A percentile compares a stretch with the other conserved stretches of the same genome.
phyloP scores from a whole-genome alignment of 495 filamentous ascomycete species.

The Penicillium psychrofluorescens region DNA sequence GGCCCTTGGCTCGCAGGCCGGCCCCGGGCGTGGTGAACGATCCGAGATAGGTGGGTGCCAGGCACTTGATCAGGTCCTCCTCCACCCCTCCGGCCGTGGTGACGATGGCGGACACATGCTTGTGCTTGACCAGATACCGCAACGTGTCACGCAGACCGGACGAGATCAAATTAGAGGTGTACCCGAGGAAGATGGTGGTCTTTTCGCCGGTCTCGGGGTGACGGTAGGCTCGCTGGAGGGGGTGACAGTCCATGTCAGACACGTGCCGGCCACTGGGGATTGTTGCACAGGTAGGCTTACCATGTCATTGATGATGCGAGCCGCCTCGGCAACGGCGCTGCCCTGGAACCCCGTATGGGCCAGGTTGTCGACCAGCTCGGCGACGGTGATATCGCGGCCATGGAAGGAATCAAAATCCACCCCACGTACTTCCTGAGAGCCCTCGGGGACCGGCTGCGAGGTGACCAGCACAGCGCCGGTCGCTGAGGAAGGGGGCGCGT shows the following conservation, averaged over 20 bases:
- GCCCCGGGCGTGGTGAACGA: conserved; percentile 70
- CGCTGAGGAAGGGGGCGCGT: conserved; percentile 54
- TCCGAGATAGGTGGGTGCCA: conserved; percentile 87
- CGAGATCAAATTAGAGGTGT: conserved; percentile 94
- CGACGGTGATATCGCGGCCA: conserved; percentile 69
- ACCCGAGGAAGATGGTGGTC: conserved; percentile 93
- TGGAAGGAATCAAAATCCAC: conserved; percentile 82
- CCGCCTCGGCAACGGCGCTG: conserved; percentile 73
- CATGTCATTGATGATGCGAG: conserved; percentile 91
- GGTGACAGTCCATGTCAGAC: background rate
- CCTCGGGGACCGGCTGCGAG: conserved; percentile 74
- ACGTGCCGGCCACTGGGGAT: no score
- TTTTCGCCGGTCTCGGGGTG: conserved; percentile 64
- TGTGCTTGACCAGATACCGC: conserved; percentile 85
- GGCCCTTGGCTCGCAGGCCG: conserved; percentile 67
- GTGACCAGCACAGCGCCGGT: conserved; percentile 82
- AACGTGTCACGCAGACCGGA: conserved; percentile 88
- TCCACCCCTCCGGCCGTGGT: conserved; percentile 96
- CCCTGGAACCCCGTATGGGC: conserved; percentile 88
- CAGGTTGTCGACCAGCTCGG: conserved; percentile 78
- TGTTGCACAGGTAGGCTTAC: conserved; percentile 34
- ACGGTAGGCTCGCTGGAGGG: conserved; percentile 58
- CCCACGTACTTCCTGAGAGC: conserved; percentile 66
- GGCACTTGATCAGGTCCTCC: conserved; percentile 97
- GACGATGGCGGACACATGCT: conserved; percentile 85